Percentiles rank a stretch among this genome's conserved stretches.
phyloP scores from a whole-genome alignment of 225 moss, liverwort and hornwort species.

The Pseudisothecium myosuroides region DNA sequence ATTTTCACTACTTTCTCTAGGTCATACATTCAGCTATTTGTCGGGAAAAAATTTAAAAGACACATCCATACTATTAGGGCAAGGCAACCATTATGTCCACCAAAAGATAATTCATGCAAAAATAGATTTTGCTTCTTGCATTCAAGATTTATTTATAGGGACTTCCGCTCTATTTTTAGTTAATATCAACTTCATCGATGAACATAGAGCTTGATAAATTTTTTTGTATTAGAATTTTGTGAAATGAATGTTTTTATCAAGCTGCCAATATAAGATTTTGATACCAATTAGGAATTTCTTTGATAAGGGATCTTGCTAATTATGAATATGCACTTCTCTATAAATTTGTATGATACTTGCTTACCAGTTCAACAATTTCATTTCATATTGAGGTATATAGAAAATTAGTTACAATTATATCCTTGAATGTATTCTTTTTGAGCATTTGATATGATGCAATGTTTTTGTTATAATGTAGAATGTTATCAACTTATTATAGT shows the following conservation, averaged over 20 bases:
- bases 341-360: neutral
- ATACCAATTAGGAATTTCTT: neutral
- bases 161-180: no score
- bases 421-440: no score
- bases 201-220: neutral
- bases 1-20: fast-evolving
- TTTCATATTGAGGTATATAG: fast-evolving
- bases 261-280: fast-evolving
- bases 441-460: fast-evolving
- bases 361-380: no score
- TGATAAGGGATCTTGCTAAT: no score
- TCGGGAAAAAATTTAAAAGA: neutral
- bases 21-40: neutral
- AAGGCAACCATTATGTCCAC: neutral
- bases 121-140: neutral
- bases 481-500: fast-evolving
- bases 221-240: neutral
- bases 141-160: neutral
- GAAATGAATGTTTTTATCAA: neutral
- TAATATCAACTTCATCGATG: neutral
- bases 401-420: no score
- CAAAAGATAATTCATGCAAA: neutral
- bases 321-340: no score
- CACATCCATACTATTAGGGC: no score
- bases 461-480: fast-evolving